Percentiles rank a stretch among this genome's conserved stretches.
These are phyloP conservation scores for Aeschynomene evenia DNA, from an alignment of 306 rosid genomes.

Conservation along the genomic window DNA sequence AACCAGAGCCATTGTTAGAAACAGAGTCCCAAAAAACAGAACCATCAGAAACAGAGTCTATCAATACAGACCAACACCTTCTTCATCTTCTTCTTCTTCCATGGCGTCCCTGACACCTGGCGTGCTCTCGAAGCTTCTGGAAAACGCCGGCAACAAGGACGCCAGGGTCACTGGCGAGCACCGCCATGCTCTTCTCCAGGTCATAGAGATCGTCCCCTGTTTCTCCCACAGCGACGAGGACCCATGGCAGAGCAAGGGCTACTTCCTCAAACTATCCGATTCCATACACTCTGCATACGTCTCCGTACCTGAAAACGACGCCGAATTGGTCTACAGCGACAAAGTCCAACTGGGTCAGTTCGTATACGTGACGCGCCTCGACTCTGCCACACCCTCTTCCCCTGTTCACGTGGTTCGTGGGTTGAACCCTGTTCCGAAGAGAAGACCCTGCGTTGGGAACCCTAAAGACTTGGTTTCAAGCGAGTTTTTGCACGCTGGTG, in stretches of 20 bases:
- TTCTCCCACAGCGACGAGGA: constrained; percentile 38
- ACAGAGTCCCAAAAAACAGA: neutral
- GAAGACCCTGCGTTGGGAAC: constrained; percentile 59
- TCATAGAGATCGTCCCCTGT: constrained; percentile 64
- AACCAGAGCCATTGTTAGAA: too few relatives aligned
- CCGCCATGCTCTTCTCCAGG: constrained; percentile 73
- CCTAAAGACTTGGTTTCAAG: constrained; percentile 57
- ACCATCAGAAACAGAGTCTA: neutral
- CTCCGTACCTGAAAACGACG: constrained; percentile 47
- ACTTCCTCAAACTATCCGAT: constrained; percentile 74
- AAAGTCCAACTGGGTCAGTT: constrained; percentile 71
- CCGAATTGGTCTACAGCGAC: constrained; percentile 54
- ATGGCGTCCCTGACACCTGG: constrained; percentile 87
- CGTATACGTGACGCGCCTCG: constrained; percentile 61
- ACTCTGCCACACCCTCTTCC: constrained; percentile 17
- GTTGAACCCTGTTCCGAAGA: constrained; percentile 53
- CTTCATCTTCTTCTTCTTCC: neutral
- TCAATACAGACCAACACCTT: neutral
- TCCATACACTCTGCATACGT: constrained; percentile 67
- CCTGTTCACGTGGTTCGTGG: constrained; percentile 59
- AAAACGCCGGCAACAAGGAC: constrained; percentile 46
- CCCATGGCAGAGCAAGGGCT: constrained; percentile 57
- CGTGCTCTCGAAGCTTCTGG: constrained; percentile 63
- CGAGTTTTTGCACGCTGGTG: constrained; percentile 30
- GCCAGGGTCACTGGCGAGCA: constrained; percentile 52